Base-by-base conservation (phyloP, 2,329 filamentous ascomycete species). In the Lachnellula arida region DNA sequence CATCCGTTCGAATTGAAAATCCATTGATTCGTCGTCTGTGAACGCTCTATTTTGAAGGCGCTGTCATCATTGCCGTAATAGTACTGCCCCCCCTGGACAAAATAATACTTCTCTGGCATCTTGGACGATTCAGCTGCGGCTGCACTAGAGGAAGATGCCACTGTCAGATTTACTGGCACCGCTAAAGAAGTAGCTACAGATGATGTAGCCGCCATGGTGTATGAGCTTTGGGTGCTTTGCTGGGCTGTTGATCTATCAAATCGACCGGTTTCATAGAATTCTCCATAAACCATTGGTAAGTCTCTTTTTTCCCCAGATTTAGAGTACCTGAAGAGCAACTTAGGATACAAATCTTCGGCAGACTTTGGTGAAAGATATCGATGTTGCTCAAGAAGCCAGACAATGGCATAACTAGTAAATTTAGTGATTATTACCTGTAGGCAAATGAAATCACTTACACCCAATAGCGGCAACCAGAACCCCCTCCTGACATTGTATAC, bases 321-420 rank as follows among this genome's bases (percentile, higher is more conserved):
- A 57, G 40, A 57, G 42, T 57, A 57, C 28, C 47, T 49, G 19
- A 49, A 53, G 37, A 57, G 51, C 46, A 57, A 25, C 34, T 57
- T 57, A 4, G 55, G 55, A 14, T 17, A 57, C 32, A 54, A 57
- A 54, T 53, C 17, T 37, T 49, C 35, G 19, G 51, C 19, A 44
- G 39, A 49, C 44, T 23, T 34, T 43, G 39, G 32, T 49, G n/a
- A 39, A 50, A 46, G 25, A 49, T 50, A 57, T 53, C 40, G 0
- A n/a, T 57, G 23, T 40, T 49, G 46, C 19, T 49, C 19, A 22
- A 57, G 46, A 53, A 49, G 44, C n/a, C 19, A 49, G 15, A 57
- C 50, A 50, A 57, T 57, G 46, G 19, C 14, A 49, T 57, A 57
- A 53, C 50, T 57, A 57, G 46, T 32, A 46, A 49, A 50, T 40